A percentile compares a stretch with the other conserved stretches of the same genome.
phyloP scores from a whole-genome alignment of 768 basidiomycete genomes.

The Rhizopogon vulgaris region DNA sequence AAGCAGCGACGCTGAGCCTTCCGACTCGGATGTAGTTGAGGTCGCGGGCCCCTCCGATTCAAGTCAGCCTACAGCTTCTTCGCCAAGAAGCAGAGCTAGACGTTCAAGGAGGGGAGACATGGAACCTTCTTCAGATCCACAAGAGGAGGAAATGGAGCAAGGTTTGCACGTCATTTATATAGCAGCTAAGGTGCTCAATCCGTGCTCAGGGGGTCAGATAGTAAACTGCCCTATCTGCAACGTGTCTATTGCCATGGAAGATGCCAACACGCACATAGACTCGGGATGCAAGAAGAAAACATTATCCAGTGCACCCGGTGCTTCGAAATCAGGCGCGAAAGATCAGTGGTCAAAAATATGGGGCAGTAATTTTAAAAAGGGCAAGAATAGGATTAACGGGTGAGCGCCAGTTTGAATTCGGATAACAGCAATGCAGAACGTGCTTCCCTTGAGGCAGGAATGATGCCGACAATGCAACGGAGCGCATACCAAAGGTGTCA shows the following conservation, averaged over 20 bases:
- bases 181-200: background rate
- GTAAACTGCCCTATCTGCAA: slow-evolving; percentile 63
- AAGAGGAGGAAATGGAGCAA: slow-evolving; percentile 25
- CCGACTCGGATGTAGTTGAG: slow-evolving; percentile 23
- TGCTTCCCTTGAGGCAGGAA: slow-evolving; percentile 13
- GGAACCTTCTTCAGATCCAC: slow-evolving; percentile 25
- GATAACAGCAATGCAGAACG: background rate
- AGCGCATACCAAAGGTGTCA: slow-evolving; percentile 55
- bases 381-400: slow-evolving; percentile 34
- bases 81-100: slow-evolving; percentile 18
- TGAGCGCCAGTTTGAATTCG: slow-evolving; percentile 2
- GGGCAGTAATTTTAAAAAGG: slow-evolving; percentile 26
- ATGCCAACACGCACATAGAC: slow-evolving; percentile 58
- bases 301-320: slow-evolving; percentile 13
- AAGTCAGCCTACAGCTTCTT: slow-evolving; percentile 13
- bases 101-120: slow-evolving; percentile 7
- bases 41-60: slow-evolving; percentile 26
- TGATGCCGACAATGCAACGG: slow-evolving; percentile 28
- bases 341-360: slow-evolving; percentile 40
- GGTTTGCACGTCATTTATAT: slow-evolving; percentile 2
- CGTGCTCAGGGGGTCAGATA: slow-evolving; percentile 23
- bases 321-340: slow-evolving; percentile 21
- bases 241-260: slow-evolving; percentile 35
- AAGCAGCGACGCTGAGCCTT: slow-evolving; percentile 9
- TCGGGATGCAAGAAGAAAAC: slow-evolving; percentile 30